Percentiles rank a stretch among this genome's conserved stretches.
phyloP scores from a whole-genome alignment of 2,329 filamentous ascomycete species.

The Rhinocladiella mackenziei region DNA sequence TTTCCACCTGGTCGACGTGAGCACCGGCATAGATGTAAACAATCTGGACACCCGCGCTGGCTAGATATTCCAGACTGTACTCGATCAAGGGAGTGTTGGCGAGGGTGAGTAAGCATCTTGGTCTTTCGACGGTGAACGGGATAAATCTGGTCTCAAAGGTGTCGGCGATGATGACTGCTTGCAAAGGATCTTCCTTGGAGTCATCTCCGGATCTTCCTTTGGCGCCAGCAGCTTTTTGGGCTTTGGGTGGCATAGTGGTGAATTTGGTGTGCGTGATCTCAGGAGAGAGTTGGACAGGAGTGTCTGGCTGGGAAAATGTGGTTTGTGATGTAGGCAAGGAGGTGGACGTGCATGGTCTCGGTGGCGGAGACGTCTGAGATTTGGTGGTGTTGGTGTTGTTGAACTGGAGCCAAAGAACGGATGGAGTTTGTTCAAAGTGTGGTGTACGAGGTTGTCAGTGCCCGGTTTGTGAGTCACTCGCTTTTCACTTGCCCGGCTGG shows the following conservation, averaged over 20 bases:
- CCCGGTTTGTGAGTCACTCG: too few relatives aligned
- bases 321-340: too few relatives aligned
- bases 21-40: constrained; percentile 89
- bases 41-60: constrained; percentile 90
- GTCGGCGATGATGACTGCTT: constrained; percentile 80
- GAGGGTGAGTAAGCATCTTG: constrained; percentile 88
- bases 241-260: constrained; percentile 26
- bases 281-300: background rate
- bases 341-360: too few relatives aligned
- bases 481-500: too few relatives aligned
- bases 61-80: constrained; percentile 94
- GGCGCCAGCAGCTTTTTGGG: constrained; percentile 32
- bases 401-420: too few relatives aligned
- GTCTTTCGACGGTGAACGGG: constrained; percentile 83
- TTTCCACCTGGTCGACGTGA: constrained; percentile 80
- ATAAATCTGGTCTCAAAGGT: constrained; percentile 89
- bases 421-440: too few relatives aligned
- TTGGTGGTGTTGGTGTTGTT: too few relatives aligned
- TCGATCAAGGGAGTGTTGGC: constrained; percentile 94
- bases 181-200: constrained; percentile 58
- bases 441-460: too few relatives aligned
- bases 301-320: background rate
- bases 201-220: constrained; percentile 49
- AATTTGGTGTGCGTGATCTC: constrained; percentile 1
- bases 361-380: too few relatives aligned